These are phyloP conservation scores for Capronia americana DNA, from an alignment of 2,329 filamentous ascomycete genomes.

Conservation along the genomic window DNA sequence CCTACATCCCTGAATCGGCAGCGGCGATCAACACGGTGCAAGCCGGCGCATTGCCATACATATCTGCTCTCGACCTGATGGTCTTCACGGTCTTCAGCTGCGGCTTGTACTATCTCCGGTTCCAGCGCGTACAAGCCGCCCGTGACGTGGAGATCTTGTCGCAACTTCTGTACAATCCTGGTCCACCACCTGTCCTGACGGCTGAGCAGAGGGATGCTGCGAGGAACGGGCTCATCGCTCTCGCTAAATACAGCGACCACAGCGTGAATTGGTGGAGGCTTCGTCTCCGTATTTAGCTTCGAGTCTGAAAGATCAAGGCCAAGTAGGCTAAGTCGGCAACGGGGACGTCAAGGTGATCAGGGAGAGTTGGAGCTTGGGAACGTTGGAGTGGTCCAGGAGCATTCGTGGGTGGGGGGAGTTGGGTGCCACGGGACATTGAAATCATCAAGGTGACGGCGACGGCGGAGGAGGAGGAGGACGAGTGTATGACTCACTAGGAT, in stretches of 20 bases:
- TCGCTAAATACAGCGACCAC: background rate
- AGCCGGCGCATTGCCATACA: background rate
- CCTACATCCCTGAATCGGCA: background rate
- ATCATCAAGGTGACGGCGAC: too few species aligned
- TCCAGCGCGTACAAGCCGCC: too few species aligned
- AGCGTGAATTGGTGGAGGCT: background rate
- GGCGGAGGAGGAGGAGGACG: too few species aligned
- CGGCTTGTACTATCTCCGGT: background rate
- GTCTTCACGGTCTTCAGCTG: background rate
- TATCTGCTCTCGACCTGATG: background rate
- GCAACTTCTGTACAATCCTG: background rate
- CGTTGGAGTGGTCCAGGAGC: too few species aligned
- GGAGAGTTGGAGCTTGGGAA: too few species aligned
- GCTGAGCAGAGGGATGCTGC: background rate
- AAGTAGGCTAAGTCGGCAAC: background rate
- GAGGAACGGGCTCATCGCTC: background rate
- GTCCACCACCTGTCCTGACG: background rate
- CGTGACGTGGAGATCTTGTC: background rate
- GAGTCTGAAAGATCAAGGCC: background rate
- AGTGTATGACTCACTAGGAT: too few species aligned
- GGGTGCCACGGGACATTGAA: too few species aligned
- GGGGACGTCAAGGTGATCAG: background rate
- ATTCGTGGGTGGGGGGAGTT: too few species aligned
- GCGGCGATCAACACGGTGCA: background rate
- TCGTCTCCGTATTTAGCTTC: background rate